These are phyloP conservation scores for Guyanaporus albipodus DNA, from an alignment of 768 basidiomycete species.

Conservation along the genomic window DNA sequence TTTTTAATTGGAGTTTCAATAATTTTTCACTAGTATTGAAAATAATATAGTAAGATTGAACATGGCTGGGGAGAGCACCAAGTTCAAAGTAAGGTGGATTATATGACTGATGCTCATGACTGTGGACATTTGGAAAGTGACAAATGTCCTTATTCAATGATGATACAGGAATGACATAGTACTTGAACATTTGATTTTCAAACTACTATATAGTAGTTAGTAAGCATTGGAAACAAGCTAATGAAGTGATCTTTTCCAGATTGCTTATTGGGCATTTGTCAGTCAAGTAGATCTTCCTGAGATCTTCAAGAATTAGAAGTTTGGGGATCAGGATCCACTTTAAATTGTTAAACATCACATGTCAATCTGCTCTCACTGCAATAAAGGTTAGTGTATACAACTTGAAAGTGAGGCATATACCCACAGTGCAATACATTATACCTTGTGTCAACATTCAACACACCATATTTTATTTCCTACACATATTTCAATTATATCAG, in stretches of 20 bases:
- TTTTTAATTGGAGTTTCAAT: background rate
- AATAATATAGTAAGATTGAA: background rate
- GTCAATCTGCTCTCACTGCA: background rate
- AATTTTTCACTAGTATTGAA: background rate
- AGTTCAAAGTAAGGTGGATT: background rate
- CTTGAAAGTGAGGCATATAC: background rate
- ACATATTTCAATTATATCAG: conserved; percentile 1
- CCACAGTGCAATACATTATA: background rate
- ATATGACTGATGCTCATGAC: background rate
- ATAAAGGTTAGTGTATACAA: background rate
- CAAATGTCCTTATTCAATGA: background rate
- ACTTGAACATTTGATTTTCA: background rate
- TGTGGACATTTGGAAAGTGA: background rate
- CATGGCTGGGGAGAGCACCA: background rate
- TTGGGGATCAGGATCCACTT: background rate
- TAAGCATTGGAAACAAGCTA: background rate
- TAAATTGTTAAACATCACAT: background rate
- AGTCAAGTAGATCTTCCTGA: background rate
- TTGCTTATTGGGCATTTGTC: background rate
- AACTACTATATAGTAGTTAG: background rate
- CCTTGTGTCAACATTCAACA: background rate
- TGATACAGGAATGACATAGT: background rate
- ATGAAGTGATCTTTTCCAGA: background rate
- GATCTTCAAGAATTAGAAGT: background rate
- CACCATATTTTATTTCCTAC: background rate